Conservation (phyloP, 305 asterid species). For the Fraxinus sp. region DNA sequence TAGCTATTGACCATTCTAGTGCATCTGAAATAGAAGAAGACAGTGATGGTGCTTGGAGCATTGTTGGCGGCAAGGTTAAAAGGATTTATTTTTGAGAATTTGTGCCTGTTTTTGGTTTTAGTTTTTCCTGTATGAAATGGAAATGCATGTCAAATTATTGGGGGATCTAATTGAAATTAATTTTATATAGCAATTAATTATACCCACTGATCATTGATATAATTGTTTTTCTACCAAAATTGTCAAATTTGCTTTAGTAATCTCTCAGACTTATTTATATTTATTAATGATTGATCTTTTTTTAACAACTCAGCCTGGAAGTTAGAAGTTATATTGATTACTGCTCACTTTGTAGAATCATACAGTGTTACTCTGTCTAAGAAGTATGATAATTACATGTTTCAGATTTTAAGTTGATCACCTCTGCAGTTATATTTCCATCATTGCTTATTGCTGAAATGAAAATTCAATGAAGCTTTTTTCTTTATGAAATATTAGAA, state of each 20-base stretch:
- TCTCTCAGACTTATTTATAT: background rate
- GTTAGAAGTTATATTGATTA: background rate
- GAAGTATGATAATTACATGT: background rate
- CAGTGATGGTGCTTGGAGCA: constrained; percentile 78
- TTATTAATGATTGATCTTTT: background rate
- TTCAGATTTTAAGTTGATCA: background rate
- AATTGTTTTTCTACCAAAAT: background rate
- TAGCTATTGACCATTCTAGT: constrained; percentile 61
- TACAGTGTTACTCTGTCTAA: background rate
- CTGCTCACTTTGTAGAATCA: background rate
- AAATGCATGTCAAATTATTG: background rate
- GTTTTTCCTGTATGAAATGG: background rate
- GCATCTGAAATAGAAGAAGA: constrained; percentile 79
- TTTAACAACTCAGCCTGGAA: background rate
- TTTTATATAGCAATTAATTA: background rate
- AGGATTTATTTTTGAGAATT: background rate
- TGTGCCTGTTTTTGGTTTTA: background rate
- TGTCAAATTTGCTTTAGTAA: background rate
- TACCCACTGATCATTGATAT: background rate
- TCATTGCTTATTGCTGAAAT: constrained; percentile 2
- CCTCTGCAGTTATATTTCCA: constrained; percentile 10
- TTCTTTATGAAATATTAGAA: background rate
- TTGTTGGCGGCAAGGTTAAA: constrained; percentile 89
- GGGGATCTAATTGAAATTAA: background rate
- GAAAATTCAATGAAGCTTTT: background rate